Percentiles rank a stretch among this genome's conserved stretches.
Evolutionary conservation across 345 rosid species (phyloP).

Genomic region (Syzygium jambos): DNA sequence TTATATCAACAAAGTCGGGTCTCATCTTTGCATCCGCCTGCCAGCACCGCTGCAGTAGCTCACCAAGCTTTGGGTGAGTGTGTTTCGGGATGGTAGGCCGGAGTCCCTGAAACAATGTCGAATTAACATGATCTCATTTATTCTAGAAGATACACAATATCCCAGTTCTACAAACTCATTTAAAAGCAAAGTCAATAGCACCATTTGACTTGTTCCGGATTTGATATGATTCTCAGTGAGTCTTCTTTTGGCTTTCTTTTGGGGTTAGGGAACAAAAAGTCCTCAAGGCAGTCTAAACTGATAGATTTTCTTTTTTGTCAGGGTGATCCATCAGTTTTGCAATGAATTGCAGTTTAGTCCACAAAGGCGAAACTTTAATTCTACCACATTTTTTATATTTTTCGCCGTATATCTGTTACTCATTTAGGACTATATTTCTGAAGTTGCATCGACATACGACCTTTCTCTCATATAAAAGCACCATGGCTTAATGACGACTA

Average conservation of each 20-base stretch:
- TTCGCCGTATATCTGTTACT: neutral
- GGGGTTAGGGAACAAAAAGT: neutral
- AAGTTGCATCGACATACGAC: neutral
- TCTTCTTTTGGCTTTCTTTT: neutral
- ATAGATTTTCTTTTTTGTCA: neutral
- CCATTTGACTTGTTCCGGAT: neutral
- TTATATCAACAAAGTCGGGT: constrained; percentile 84
- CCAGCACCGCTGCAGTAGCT: constrained; percentile 76
- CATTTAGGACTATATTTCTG: neutral
- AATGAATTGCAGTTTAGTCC: neutral
- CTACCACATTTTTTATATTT: neutral
- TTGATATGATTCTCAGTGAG: neutral
- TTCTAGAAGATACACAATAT: neutral
- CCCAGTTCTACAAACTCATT: neutral
- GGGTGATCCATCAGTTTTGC: neutral
- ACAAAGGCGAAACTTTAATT: neutral
- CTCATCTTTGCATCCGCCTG: constrained; percentile 72
- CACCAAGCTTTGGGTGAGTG: constrained; percentile 52
- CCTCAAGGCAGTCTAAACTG: neutral
- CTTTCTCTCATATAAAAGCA: neutral
- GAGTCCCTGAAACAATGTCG: constrained; percentile 37
- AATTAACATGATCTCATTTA: neutral
- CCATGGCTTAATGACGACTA: neutral
- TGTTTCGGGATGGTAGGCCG: constrained; percentile 78
- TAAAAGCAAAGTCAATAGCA: neutral